phyloP scores from a whole-genome alignment of 2,329 filamentous ascomycete genomes.

The Mollisia scopiformis region DNA sequence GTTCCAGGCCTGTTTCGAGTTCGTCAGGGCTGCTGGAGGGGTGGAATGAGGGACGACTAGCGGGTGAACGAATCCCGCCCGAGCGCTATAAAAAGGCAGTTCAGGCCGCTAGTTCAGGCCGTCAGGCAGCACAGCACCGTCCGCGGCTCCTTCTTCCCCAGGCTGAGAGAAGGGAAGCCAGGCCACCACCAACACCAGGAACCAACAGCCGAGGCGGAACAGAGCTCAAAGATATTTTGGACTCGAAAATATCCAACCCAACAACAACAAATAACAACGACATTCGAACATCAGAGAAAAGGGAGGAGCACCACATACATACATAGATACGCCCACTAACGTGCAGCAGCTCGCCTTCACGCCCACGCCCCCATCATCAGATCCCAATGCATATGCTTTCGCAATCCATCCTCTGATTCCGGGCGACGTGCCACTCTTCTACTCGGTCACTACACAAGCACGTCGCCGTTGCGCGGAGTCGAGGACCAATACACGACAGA shows the following conservation, averaged over 20 bases:
- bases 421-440: slow-evolving; percentile 29
- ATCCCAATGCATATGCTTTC: background rate
- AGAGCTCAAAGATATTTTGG: background rate
- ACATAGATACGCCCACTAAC: no score
- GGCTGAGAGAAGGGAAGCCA: background rate
- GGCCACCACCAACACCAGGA: background rate
- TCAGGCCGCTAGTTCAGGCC: no score
- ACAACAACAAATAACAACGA: no score
- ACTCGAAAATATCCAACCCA: background rate
- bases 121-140: no score
- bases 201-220: background rate
- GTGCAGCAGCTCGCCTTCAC: background rate
- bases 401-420: background rate
- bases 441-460: slow-evolving; percentile 22
- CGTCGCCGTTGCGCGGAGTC: slow-evolving; percentile 9
- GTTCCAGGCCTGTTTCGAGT: background rate
- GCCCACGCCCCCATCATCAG: background rate
- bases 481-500: slow-evolving; percentile 31
- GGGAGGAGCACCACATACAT: background rate
- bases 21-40: background rate
- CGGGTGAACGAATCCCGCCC: background rate
- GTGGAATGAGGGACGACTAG: background rate
- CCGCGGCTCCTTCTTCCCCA: background rate
- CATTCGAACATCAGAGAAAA: background rate
- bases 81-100: no score